These are phyloP conservation scores for Jamesozyma gamospora DNA, from an alignment of 805 yeast genomes.

Conservation along the genomic window DNA sequence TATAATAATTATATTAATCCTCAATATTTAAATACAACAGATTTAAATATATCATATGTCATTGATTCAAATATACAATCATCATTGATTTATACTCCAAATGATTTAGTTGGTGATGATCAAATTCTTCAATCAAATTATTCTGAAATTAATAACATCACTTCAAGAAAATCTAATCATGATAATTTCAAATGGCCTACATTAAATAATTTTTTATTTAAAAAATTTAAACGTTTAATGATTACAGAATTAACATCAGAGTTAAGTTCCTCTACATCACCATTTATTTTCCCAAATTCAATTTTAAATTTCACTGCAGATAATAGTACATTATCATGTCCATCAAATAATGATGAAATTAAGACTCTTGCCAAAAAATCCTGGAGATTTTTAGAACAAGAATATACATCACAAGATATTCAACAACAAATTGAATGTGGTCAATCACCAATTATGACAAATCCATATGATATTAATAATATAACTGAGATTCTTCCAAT, in stretches of 20 bases:
- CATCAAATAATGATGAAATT: constrained; percentile 9
- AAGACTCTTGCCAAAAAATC: constrained; percentile 11
- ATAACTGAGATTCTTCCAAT: constrained; percentile 25
- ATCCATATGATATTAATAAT: constrained; percentile 13
- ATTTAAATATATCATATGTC: neutral
- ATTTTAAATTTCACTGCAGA: constrained; percentile 15
- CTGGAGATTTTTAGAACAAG: constrained; percentile 37
- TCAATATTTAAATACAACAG: neutral
- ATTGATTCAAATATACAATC: too few relatives aligned
- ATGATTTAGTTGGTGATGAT: constrained; percentile 17
- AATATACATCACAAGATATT: constrained; percentile 34
- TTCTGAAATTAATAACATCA: neutral
- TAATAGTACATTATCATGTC: constrained; percentile 16
- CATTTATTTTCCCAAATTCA: constrained; percentile 21
- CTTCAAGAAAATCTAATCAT: constrained; percentile 2
- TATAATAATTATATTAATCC: too few relatives aligned
- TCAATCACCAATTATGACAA: constrained; percentile 52
- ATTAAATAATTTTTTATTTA: constrained; percentile 29
- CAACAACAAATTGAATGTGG: constrained; percentile 44
- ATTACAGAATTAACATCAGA: constrained; percentile 28
- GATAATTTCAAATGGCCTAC: constrained; percentile 27
- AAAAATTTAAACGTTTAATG: constrained; percentile 28
- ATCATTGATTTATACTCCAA: constrained; percentile 25
- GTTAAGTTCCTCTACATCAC: constrained; percentile 24
- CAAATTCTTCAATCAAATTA: neutral